These are phyloP conservation scores for Russula dissimulans DNA, from an alignment of 768 basidiomycete species.

Conservation along the genomic window DNA sequence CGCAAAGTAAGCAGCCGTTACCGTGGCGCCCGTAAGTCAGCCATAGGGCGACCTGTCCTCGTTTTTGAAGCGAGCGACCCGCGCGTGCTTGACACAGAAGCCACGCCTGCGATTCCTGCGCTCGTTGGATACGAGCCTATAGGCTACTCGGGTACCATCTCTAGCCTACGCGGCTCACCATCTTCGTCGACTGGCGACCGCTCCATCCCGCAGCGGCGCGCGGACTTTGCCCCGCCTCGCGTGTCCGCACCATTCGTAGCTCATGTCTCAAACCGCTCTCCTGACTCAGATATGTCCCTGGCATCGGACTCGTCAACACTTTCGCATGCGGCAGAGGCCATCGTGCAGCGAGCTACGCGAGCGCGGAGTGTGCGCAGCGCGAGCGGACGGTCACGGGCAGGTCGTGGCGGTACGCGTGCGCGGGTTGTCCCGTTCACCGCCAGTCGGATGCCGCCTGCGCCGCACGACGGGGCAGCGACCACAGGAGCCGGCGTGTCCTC, in stretches of 20 bases:
- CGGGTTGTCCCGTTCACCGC: conserved; percentile 67
- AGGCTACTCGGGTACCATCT: conserved; percentile 36
- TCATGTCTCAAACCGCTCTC: conserved; percentile 12
- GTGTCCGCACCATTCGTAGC: conserved; percentile 22
- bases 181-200: conserved; percentile 55
- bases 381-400: conserved; percentile 29
- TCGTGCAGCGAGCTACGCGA: conserved; percentile 40
- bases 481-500: conserved; percentile 17
- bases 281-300: conserved; percentile 24
- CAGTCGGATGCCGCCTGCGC: conserved; percentile 49
- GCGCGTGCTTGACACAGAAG: conserved; percentile 9
- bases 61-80: conserved; percentile 21
- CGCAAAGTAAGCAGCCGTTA: conserved; percentile 57
- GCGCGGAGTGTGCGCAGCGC: conserved; percentile 45
- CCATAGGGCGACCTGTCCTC: conserved; percentile 53
- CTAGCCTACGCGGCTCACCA: conserved; percentile 45
- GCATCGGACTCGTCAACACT: conserved; percentile 26
- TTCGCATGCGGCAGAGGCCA: conserved; percentile 36
- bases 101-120: conserved; percentile 6
- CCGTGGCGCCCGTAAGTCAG: conserved; percentile 30
- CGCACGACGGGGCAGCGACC: conserved; percentile 26
- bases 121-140: conserved; percentile 15
- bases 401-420: conserved; percentile 34
- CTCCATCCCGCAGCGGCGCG: conserved; percentile 57
- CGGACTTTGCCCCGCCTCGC: conserved; percentile 59